These are phyloP conservation scores for Entrophospora sp. DNA, from an alignment of 192 early-diverging fungal genomes.

Conservation along the genomic window DNA sequence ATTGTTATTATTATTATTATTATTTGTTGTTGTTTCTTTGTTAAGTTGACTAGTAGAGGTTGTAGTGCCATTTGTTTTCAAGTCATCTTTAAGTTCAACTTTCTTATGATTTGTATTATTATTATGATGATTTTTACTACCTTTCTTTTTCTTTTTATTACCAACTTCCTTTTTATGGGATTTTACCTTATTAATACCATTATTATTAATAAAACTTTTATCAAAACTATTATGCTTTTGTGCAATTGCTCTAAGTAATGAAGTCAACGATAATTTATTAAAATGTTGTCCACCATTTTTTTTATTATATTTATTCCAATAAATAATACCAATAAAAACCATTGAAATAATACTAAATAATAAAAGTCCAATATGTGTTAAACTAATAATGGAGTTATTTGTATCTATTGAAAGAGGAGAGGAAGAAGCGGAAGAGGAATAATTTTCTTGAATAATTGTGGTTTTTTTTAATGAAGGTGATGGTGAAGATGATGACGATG, in stretches of 20 bases:
- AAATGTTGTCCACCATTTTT: neutral
- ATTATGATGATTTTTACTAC: too few relatives aligned
- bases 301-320: conserved; percentile 3
- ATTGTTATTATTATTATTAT: neutral
- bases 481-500: too few relatives aligned
- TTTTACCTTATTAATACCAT: too few relatives aligned
- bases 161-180: too few relatives aligned
- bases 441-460: too few relatives aligned
- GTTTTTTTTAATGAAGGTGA: too few relatives aligned
- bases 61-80: too few relatives aligned
- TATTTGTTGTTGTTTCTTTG: neutral
- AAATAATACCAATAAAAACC: neutral
- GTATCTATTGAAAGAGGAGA: conserved; percentile 24
- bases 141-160: too few relatives aligned
- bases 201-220: too few relatives aligned
- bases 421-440: too few relatives aligned
- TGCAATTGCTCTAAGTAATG: neutral
- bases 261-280: neutral
- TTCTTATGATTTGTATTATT: too few relatives aligned
- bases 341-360: neutral
- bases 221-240: neutral
- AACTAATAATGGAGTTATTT: neutral
- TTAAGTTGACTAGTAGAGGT: neutral
- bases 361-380: neutral
- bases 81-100: too few relatives aligned